phyloP scores from a whole-genome alignment of 331 rosid genomes.

The Arachis monticola region DNA sequence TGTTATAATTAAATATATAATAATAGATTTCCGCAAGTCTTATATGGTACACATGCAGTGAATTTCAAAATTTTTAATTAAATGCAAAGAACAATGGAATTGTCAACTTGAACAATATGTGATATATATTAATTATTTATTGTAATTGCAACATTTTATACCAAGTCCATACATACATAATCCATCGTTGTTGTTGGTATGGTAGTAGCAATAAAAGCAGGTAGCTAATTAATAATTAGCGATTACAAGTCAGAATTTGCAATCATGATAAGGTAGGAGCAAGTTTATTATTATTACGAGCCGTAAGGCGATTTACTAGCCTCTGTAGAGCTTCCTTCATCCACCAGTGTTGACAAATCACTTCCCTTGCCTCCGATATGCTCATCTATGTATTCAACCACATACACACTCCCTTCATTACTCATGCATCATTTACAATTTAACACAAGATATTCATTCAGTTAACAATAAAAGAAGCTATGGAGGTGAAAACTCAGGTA shows the following conservation, averaged over 20 bases:
- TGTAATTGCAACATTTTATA: background rate
- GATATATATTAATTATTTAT: too few species aligned
- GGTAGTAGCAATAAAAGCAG: constrained; percentile 5
- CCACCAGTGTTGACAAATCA: constrained; percentile 79
- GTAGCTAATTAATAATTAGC: background rate
- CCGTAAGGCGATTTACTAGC: constrained; percentile 61
- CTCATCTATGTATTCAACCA: constrained; percentile 56
- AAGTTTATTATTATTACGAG: constrained; percentile 29
- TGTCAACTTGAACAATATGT: background rate
- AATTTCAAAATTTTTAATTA: background rate
- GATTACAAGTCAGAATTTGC: constrained; percentile 49
- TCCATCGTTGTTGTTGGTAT: constrained; percentile 11
- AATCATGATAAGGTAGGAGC: background rate
- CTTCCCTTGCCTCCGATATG: constrained; percentile 72
- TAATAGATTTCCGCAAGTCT: background rate
- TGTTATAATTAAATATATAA: background rate
- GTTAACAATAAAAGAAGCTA: too few species aligned
- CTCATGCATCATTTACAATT: constrained; percentile 2
- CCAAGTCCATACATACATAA: background rate
- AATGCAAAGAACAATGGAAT: background rate
- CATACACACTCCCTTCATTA: too few species aligned
- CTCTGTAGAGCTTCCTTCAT: constrained; percentile 87
- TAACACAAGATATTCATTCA: too few species aligned
- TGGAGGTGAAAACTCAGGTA: too few species aligned
- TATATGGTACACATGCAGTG: constrained; percentile 4